Evolutionary conservation across 805 yeast genomes (phyloP).

Genomic region (Starmerella roubikii): DNA sequence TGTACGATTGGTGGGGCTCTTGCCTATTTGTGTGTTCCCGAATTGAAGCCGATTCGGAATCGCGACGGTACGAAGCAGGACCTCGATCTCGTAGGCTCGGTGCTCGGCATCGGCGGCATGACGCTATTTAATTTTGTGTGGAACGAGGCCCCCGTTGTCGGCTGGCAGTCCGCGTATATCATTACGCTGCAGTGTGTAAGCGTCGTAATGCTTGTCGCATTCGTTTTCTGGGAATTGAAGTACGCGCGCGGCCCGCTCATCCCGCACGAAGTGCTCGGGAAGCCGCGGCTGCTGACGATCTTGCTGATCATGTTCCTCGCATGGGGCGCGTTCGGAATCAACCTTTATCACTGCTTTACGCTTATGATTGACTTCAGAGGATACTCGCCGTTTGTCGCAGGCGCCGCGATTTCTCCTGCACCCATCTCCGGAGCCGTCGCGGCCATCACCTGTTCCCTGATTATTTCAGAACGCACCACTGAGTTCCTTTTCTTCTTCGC

Average conservation of each 20-base stretch:
- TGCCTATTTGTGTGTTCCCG: constrained; percentile 9
- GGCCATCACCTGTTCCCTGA: constrained; percentile 37
- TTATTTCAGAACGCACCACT: constrained; percentile 37
- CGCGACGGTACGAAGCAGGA: constrained; percentile 9
- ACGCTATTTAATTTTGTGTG: constrained; percentile 53
- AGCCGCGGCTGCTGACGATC: constrained; percentile 33
- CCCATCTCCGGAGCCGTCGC: constrained; percentile 44
- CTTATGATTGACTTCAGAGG: constrained; percentile 38
- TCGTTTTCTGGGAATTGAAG: constrained; percentile 37
- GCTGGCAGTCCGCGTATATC: constrained; percentile 51
- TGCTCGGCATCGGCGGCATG: constrained; percentile 45
- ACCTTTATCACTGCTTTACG: constrained; percentile 51
- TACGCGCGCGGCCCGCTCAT: constrained; percentile 38
- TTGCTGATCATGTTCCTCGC: constrained; percentile 44
- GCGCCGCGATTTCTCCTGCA: constrained; percentile 35
- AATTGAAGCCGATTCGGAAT: constrained; percentile 1
- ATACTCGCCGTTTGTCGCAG: constrained; percentile 34
- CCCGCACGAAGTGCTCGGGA: constrained; percentile 38
- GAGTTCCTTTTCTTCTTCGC: constrained; percentile 39
- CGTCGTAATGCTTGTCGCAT: constrained; percentile 30
- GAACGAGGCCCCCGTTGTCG: constrained; percentile 63
- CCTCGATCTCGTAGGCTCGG: constrained; percentile 47
- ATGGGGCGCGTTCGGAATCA: constrained; percentile 68
- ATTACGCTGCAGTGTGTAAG: constrained; percentile 42
- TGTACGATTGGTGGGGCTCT: constrained; percentile 5